A percentile compares a stretch with the other conserved stretches of the same genome.
phyloP scores from a whole-genome alignment of 208 protist genomes.

The Trypanosoma caninum region DNA sequence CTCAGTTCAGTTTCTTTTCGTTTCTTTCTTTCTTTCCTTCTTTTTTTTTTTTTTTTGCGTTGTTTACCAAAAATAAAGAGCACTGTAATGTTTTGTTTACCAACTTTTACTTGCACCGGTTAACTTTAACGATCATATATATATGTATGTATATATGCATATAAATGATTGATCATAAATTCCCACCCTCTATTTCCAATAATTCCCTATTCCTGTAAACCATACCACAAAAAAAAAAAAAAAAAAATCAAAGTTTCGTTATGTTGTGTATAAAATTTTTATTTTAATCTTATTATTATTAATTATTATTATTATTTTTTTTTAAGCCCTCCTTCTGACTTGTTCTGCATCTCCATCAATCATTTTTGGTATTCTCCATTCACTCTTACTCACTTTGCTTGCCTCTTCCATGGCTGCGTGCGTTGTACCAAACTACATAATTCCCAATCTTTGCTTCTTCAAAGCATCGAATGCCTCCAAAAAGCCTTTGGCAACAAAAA shows the following conservation, averaged over 20 bases:
- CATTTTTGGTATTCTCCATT: too few species aligned
- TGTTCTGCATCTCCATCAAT: too few species aligned
- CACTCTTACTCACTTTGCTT: too few species aligned
- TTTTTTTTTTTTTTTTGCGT: conserved; percentile 11
- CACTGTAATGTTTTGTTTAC: not conserved
- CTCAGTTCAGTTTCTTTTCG: not conserved
- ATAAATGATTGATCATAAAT: too few species aligned
- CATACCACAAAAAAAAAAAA: too few species aligned
- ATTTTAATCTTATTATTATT: not conserved
- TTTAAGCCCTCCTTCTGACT: too few species aligned
- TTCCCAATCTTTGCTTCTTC: conserved; percentile 10
- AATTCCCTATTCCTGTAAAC: too few species aligned
- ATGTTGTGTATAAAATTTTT: not conserved
- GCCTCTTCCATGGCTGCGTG: too few species aligned
- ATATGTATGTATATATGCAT: not conserved
- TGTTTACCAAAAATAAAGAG: not conserved
- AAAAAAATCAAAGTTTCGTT: too few species aligned
- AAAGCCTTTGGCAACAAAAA: conserved; percentile 6
- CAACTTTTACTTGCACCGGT: too few species aligned
- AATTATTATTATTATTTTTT: not conserved
- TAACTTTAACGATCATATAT: conserved; percentile 7
- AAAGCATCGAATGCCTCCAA: conserved; percentile 8
- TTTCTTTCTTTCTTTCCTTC: not conserved
- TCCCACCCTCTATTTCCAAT: too few species aligned
- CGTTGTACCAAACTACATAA: too few species aligned